Conservation (phyloP, 2,329 filamentous ascomycete species). For the Stachybotrys chlorohalonatus region DNA sequence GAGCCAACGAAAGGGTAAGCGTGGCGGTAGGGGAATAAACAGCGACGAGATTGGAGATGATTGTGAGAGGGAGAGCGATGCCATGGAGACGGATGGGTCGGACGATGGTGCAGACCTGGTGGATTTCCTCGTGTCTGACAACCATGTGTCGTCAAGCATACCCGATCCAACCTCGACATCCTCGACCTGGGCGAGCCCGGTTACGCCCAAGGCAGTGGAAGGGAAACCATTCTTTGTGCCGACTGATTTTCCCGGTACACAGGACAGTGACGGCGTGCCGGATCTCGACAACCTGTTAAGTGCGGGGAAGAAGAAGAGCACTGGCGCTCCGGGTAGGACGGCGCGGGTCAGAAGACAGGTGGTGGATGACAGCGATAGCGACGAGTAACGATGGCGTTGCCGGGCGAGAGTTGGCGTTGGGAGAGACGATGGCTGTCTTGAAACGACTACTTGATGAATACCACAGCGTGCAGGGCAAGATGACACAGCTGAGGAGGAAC, state of each 20-base stretch:
- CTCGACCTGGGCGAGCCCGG: slow-evolving; percentile 11
- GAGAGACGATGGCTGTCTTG: no score
- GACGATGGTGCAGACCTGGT: slow-evolving; percentile 41
- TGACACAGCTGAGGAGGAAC: no score
- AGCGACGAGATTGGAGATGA: slow-evolving; percentile 43
- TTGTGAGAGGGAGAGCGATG: slow-evolving; percentile 39
- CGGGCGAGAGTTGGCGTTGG: not conserved
- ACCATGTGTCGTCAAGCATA: slow-evolving; percentile 29
- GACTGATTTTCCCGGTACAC: slow-evolving; percentile 26
- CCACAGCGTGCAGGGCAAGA: no score
- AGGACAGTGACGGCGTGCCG: slow-evolving; percentile 30
- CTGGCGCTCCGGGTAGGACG: slow-evolving; percentile 8
- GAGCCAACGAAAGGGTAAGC: slow-evolving; percentile 10
- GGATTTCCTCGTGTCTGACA: slow-evolving; percentile 48
- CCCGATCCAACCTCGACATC: slow-evolving; percentile 19
- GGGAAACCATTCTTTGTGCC: slow-evolving; percentile 27
- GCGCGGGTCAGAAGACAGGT: slow-evolving; percentile 17
- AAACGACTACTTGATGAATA: no score
- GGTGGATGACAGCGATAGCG: slow-evolving; percentile 22
- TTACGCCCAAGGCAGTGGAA: slow-evolving; percentile 5
- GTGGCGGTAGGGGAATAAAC: slow-evolving; percentile 20
- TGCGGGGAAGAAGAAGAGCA: slow-evolving; percentile 4
- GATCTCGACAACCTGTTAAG: slow-evolving; percentile 21
- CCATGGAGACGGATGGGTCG: slow-evolving; percentile 35
- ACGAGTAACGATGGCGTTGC: slow-evolving; percentile 2